Evolutionary conservation across 176 grass and related monocot genomes (phyloP).

Genomic region (Hordeum marinum): DNA sequence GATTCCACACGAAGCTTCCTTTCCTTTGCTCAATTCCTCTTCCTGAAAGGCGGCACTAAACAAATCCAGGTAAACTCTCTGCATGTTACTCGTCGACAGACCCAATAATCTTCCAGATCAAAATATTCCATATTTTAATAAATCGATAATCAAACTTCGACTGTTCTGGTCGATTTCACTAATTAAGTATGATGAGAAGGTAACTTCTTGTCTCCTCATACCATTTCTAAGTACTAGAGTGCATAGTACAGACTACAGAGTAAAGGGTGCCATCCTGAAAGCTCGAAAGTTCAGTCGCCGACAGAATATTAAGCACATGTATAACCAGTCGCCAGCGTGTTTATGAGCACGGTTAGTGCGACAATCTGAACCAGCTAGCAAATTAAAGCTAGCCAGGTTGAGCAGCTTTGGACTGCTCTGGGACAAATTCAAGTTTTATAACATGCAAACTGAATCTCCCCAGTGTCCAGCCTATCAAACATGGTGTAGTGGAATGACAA

Average conservation of each 20-base stretch:
- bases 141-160: not conserved
- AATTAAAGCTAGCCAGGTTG: constrained; percentile 2
- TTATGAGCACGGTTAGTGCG: constrained; percentile 18
- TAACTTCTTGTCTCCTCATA: constrained; percentile 25
- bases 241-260: not conserved
- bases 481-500: not conserved
- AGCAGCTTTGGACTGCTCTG: constrained; percentile 13
- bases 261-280: constrained; percentile 1
- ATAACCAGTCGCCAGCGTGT: not conserved
- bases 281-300: not conserved
- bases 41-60: constrained; percentile 34
- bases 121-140: not conserved
- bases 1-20: constrained; percentile 43
- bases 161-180: not conserved
- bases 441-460: constrained; percentile 12
- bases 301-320: constrained; percentile 4
- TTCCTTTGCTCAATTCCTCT: constrained; percentile 21
- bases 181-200: not conserved
- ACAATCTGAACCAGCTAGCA: constrained; percentile 28
- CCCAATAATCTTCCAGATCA: constrained; percentile 19
- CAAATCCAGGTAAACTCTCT: constrained; percentile 15
- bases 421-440: not conserved
- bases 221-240: not conserved
- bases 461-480: constrained; percentile 17
- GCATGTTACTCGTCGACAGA: constrained; percentile 20